A percentile compares a stretch with the other conserved stretches of the same genome.
phyloP scores from a whole-genome alignment of 176 grass and related monocot genomes.

The Elaeis guineensis region DNA sequence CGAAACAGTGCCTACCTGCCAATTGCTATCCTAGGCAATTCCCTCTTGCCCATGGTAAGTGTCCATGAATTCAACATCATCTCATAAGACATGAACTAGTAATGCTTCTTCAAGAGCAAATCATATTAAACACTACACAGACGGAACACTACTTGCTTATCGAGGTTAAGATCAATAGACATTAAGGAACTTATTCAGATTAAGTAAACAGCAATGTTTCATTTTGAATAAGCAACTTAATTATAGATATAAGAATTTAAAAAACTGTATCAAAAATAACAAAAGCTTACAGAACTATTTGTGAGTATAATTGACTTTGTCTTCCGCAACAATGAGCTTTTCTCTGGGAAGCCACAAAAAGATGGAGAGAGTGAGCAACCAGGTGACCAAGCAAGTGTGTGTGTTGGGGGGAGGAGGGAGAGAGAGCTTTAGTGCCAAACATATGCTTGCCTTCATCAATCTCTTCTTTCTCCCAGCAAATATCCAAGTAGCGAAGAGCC shows the following conservation, averaged over 20 bases:
- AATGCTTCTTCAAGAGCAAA: no score
- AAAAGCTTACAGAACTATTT: constrained; percentile 90
- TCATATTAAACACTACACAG: no score
- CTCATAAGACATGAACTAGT: no score
- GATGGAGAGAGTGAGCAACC: no score
- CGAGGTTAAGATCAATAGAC: background rate
- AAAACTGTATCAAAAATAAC: no score
- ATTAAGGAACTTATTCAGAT: background rate
- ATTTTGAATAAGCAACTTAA: background rate
- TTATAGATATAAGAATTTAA: background rate
- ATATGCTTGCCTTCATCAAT: constrained; percentile 70
- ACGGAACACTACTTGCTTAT: no score
- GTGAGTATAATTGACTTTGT: constrained; percentile 94
- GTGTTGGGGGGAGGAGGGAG: no score
- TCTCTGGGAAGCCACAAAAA: constrained; percentile 35
- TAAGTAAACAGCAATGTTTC: background rate
- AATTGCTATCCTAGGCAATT: no score
- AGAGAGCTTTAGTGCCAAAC: background rate
- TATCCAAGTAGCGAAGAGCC: constrained; percentile 84
- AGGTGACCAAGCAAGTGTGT: no score
- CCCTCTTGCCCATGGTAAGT: no score
- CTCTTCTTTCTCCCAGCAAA: constrained; percentile 99
- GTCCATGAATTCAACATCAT: no score
- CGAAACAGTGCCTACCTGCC: no score
- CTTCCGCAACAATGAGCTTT: constrained; percentile 63